Evolutionary conservation across 2,329 filamentous ascomycete genomes (phyloP).

Genomic region (Diaporthe citri): DNA sequence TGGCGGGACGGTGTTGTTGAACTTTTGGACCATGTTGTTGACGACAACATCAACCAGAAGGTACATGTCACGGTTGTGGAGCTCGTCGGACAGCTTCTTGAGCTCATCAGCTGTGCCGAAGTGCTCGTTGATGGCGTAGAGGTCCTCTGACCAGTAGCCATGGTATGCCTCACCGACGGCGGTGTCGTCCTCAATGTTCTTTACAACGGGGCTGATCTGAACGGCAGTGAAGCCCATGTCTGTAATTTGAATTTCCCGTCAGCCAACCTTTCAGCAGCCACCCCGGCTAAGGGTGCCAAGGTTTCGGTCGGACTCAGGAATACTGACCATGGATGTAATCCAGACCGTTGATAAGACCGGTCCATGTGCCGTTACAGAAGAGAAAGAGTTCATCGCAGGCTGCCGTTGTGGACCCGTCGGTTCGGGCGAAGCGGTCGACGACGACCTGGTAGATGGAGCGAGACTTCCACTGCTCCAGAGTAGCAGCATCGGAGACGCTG

Average conservation of each 20-base stretch:
- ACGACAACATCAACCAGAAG: conserved; percentile 66
- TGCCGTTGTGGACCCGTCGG: conserved; percentile 58
- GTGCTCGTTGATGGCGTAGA: conserved; percentile 66
- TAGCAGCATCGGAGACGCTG: conserved; percentile 59
- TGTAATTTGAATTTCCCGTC: conserved; percentile 29
- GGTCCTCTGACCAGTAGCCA: conserved; percentile 66
- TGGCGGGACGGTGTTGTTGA: conserved; percentile 50
- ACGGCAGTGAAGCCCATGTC: conserved; percentile 70
- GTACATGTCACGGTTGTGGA: conserved; percentile 51
- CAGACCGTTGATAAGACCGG: conserved; percentile 68
- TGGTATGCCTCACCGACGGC: conserved; percentile 58
- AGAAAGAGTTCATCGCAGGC: conserved; percentile 55
- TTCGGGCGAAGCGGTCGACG: conserved; percentile 67
- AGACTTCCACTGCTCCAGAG: conserved; percentile 59
- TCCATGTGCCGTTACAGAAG: conserved; percentile 73
- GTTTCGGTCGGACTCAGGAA: neutral
- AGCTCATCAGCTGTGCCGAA: conserved; percentile 72
- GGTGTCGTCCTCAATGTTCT: conserved; percentile 52
- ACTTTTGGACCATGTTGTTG: conserved; percentile 66
- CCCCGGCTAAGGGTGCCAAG: neutral
- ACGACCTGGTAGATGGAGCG: conserved; percentile 71
- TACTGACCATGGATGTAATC: conserved; percentile 69
- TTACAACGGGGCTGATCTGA: conserved; percentile 70
- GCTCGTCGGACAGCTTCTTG: conserved; percentile 62
- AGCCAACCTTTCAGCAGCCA: conserved; percentile 21